Evolutionary conservation across 306 rosid species (phyloP).

Genomic region (Luffa aegyptiaca): DNA sequence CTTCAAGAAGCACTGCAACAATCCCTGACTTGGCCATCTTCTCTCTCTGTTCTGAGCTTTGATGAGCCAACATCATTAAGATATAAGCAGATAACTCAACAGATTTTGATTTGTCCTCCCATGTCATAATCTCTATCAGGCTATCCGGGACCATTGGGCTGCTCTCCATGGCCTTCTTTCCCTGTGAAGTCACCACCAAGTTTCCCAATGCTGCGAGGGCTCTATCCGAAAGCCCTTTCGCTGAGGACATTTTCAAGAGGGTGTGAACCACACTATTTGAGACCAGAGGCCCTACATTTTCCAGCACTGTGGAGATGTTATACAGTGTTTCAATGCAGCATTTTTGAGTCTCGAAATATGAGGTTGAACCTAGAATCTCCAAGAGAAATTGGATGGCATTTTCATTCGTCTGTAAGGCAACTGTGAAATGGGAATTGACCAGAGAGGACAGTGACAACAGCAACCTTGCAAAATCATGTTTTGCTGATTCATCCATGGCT

Average conservation of each 20-base stretch:
- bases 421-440: constrained; percentile 46
- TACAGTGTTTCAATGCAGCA: constrained; percentile 50
- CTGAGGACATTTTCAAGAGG: constrained; percentile 32
- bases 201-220: constrained; percentile 73
- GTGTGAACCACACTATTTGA: constrained; percentile 46
- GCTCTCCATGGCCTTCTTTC: constrained; percentile 69
- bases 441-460: constrained; percentile 59
- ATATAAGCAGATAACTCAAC: constrained; percentile 71
- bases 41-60: constrained; percentile 62
- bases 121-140: constrained; percentile 56
- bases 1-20: constrained; percentile 63
- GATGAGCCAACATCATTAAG: constrained; percentile 86
- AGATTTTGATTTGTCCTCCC: constrained; percentile 82
- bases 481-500: constrained; percentile 47
- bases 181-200: constrained; percentile 67
- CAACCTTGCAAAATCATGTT: constrained; percentile 40
- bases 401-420: constrained; percentile 31
- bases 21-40: constrained; percentile 68
- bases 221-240: constrained; percentile 49
- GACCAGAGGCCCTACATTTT: constrained; percentile 48
- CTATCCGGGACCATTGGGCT: constrained; percentile 44
- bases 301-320: constrained; percentile 66
- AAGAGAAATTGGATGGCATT: constrained; percentile 36
- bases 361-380: constrained; percentile 26
- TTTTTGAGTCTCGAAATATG: constrained; percentile 37